phyloP scores from a whole-genome alignment of 108 stramenopile genomes.

The Discostella stelligeroides region DNA sequence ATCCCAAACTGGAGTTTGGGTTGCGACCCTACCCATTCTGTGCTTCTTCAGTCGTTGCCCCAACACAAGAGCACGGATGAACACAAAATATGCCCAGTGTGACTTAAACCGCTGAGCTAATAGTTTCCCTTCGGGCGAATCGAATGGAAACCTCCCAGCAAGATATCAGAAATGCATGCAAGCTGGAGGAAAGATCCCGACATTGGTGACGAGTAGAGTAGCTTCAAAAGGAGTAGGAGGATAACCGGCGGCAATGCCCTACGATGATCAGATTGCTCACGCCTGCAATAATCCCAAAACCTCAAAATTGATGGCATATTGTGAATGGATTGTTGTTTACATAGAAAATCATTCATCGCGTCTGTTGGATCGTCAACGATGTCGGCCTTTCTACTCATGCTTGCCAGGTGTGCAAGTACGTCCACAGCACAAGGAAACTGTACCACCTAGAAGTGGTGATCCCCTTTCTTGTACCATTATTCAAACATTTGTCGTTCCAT shows the following conservation, averaged over 20 bases:
- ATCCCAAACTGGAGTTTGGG: slow-evolving; percentile 60
- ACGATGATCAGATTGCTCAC: neutral
- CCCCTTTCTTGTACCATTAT: too few species aligned
- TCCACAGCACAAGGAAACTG: too few species aligned
- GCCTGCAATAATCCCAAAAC: slow-evolving; percentile 37
- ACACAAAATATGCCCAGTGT: slow-evolving; percentile 60
- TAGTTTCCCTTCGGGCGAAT: slow-evolving; percentile 30
- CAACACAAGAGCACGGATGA: slow-evolving; percentile 52
- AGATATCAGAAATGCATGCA: slow-evolving; percentile 46
- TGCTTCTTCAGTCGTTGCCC: slow-evolving; percentile 57
- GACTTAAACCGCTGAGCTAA: slow-evolving; percentile 51
- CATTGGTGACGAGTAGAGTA: slow-evolving; percentile 53
- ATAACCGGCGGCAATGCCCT: slow-evolving; percentile 41
- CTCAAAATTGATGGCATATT: slow-evolving; percentile 35
- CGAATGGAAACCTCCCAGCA: slow-evolving; percentile 18
- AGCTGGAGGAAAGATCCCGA: slow-evolving; percentile 38
- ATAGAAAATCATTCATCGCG: slow-evolving; percentile 27
- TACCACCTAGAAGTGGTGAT: too few species aligned
- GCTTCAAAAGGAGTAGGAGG: slow-evolving; percentile 52
- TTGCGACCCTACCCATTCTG: slow-evolving; percentile 5
- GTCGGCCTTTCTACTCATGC: slow-evolving; percentile 19
- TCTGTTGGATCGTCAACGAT: neutral
- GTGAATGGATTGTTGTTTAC: neutral
- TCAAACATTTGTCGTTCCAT: too few species aligned
- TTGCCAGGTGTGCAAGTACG: slow-evolving; percentile 33